Conservation (phyloP, 129 eudicot genomes). For the Flaveria linearis region DNA sequence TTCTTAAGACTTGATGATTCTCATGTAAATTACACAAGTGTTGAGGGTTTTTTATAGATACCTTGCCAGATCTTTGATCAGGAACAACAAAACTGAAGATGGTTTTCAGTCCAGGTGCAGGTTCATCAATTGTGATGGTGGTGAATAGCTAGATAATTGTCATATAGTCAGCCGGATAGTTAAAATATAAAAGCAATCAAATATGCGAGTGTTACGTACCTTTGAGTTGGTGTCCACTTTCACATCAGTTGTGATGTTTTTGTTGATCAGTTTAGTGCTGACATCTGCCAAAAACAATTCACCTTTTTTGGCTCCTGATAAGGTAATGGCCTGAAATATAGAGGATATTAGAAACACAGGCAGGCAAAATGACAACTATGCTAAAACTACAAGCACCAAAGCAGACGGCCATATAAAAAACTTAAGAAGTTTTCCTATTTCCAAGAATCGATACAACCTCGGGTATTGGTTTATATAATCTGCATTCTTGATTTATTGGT, state of each 20-base stretch:
- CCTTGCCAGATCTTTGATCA: slow-evolving; percentile 81
- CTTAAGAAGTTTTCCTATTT: neutral
- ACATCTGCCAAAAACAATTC: slow-evolving; percentile 71
- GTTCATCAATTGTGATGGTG: slow-evolving; percentile 66
- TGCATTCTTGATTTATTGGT: neutral
- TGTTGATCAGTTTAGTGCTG: slow-evolving; percentile 69
- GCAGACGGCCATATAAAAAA: neutral
- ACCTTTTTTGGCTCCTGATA: slow-evolving; percentile 74
- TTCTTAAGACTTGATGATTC: slow-evolving; percentile 19
- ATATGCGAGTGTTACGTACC: slow-evolving; percentile 35
- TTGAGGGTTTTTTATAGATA: slow-evolving; percentile 12
- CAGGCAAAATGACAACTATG: neutral
- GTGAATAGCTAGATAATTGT: slow-evolving; percentile 52
- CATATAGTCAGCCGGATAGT: neutral
- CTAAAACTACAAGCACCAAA: neutral
- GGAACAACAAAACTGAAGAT: slow-evolving; percentile 61
- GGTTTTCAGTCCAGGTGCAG: slow-evolving; percentile 83
- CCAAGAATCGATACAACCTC: neutral
- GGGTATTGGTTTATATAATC: neutral
- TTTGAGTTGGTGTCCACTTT: slow-evolving; percentile 90
- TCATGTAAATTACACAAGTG: neutral
- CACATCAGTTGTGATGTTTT: slow-evolving; percentile 81
- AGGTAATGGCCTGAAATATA: slow-evolving; percentile 72
- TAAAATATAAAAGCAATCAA: neutral
- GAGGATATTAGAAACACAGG: neutral